Conservation (phyloP, 169 alveolate species). For the Plasmodium reichenowi region DNA sequence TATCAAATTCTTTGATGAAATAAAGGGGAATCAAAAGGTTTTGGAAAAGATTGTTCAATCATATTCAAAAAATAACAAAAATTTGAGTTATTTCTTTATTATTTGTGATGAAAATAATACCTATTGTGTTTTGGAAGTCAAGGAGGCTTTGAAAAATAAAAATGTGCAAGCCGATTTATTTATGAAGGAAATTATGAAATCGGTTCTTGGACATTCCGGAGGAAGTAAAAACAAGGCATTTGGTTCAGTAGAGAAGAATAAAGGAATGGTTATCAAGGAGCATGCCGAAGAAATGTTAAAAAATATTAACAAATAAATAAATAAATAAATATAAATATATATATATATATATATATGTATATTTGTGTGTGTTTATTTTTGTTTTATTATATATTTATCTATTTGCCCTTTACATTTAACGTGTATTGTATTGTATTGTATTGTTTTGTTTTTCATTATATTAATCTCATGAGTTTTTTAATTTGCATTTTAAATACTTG, state of each 20-base stretch:
- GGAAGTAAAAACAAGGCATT: constrained; percentile 73
- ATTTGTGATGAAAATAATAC: constrained; percentile 61
- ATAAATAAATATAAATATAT: too few relatives aligned
- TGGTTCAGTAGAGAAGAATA: constrained; percentile 58
- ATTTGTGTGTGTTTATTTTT: too few relatives aligned
- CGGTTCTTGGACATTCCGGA: constrained; percentile 72
- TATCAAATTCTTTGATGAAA: constrained; percentile 52
- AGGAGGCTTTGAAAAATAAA: constrained; percentile 60
- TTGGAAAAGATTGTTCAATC: constrained; percentile 70
- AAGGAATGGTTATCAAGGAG: constrained; percentile 23
- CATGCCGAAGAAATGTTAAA: constrained; percentile 23
- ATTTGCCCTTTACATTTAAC: neutral
- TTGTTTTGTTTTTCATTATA: too few relatives aligned
- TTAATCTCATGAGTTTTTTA: too few relatives aligned
- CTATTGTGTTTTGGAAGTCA: constrained; percentile 72
- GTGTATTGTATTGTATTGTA: too few relatives aligned
- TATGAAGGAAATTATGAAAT: constrained; percentile 72
- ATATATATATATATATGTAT: neutral
- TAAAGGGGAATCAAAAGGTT: constrained; percentile 73
- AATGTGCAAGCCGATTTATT: constrained; percentile 69
- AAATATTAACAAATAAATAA: constrained; percentile 9
- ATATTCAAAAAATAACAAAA: constrained; percentile 41
- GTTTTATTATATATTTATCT: neutral
- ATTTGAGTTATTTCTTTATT: constrained; percentile 59
- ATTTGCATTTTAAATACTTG: too few relatives aligned